Evolutionary conservation across 352 stramenopile species (phyloP).

Genomic region (Globisporangium paddicum): DNA sequence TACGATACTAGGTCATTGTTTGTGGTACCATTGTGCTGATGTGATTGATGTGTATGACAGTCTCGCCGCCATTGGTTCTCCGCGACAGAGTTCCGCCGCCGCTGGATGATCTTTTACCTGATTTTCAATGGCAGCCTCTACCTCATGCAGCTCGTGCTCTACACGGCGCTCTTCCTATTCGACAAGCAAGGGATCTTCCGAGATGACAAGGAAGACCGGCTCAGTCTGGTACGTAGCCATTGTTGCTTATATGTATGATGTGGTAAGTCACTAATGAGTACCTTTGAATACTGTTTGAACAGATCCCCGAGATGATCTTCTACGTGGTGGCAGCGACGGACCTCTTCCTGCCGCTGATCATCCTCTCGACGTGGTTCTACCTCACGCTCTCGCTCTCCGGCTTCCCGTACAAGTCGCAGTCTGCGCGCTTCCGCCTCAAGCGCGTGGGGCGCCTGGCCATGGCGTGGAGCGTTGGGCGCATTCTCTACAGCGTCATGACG

Average conservation of each 20-base stretch:
- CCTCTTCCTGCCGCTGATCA: conserved; percentile 85
- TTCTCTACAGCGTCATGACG: conserved; percentile 87
- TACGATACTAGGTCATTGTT: too few relatives aligned
- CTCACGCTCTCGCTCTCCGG: conserved; percentile 84
- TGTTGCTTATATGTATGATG: too few relatives aligned
- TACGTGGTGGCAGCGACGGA: conserved; percentile 82
- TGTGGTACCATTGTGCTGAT: too few relatives aligned
- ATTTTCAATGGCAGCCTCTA: conserved; percentile 90
- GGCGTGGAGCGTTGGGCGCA: conserved; percentile 80
- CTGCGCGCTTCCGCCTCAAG: conserved; percentile 47
- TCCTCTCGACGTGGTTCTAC: conserved; percentile 88
- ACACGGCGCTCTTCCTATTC: conserved; percentile 85
- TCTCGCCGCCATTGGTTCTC: conserved; percentile 90
- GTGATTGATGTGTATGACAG: too few relatives aligned
- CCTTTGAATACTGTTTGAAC: too few relatives aligned
- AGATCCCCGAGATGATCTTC: conserved; percentile 80
- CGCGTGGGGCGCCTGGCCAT: conserved; percentile 62
- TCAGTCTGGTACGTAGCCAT: conserved; percentile 61
- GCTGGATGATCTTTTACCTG: conserved; percentile 92
- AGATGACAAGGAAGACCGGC: conserved; percentile 62
- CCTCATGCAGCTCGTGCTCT: conserved; percentile 84
- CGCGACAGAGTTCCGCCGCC: conserved; percentile 68
- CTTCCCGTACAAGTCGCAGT: conserved; percentile 80
- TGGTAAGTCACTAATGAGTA: too few relatives aligned
- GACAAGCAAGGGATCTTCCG: conserved; percentile 79